Percentiles rank a stretch among this genome's conserved stretches.
These are phyloP conservation scores for Ceratonia siliqua DNA, from an alignment of 306 rosid genomes.

Conservation along the genomic window DNA sequence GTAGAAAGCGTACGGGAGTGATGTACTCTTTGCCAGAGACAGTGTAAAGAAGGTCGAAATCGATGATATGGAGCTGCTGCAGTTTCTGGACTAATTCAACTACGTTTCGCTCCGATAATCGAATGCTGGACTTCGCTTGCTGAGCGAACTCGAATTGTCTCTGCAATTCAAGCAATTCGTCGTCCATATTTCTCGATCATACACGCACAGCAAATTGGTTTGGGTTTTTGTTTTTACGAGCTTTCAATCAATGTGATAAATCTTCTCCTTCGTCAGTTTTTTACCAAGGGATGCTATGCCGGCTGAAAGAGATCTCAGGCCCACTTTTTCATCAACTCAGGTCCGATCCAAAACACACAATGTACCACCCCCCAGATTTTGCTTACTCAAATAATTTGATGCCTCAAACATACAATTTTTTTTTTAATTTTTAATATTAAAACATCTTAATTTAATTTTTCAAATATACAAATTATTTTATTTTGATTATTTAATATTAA, in stretches of 20 bases:
- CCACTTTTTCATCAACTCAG: background rate
- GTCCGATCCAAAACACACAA: background rate
- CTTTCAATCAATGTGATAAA: background rate
- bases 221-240: slow-evolving; percentile 1
- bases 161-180: slow-evolving; percentile 91
- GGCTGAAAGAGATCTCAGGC: background rate
- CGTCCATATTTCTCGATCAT: slow-evolving; percentile 67
- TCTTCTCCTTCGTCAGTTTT: slow-evolving; percentile 28
- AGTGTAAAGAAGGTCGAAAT: slow-evolving; percentile 94
- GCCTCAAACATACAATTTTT: no score
- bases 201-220: background rate
- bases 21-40: slow-evolving; percentile 96
- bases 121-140: slow-evolving; percentile 88
- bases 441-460: no score
- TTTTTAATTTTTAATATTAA: no score
- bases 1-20: slow-evolving; percentile 68
- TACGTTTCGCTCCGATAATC: slow-evolving; percentile 94
- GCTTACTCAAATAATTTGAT: no score
- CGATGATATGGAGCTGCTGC: slow-evolving; percentile 87
- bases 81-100: slow-evolving; percentile 94
- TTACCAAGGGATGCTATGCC: background rate
- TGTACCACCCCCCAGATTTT: no score
- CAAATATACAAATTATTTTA: no score
- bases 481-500: no score
- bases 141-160: slow-evolving; percentile 94